phyloP scores from a whole-genome alignment of 1,139 yeast species.

The Debaryomyces psychrophilus region DNA sequence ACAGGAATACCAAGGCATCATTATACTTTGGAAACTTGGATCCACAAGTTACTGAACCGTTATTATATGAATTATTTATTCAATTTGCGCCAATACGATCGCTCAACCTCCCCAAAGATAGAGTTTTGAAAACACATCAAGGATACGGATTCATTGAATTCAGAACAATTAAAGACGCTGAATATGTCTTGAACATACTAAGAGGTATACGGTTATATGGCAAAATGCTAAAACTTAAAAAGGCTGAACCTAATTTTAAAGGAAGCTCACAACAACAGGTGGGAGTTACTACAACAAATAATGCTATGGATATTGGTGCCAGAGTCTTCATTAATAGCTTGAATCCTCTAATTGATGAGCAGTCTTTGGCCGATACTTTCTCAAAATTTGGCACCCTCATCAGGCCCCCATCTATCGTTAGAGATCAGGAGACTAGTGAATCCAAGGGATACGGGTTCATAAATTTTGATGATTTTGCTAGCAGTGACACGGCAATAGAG shows the following conservation, averaged over 20 bases:
- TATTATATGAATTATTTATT: constrained; percentile 77
- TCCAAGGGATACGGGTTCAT: constrained; percentile 69
- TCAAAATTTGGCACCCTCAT: constrained; percentile 68
- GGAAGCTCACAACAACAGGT: constrained; percentile 8
- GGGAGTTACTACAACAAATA: constrained; percentile 12
- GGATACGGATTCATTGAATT: constrained; percentile 92
- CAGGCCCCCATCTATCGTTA: constrained; percentile 53
- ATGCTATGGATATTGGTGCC: constrained; percentile 65
- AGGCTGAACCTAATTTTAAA: constrained; percentile 36
- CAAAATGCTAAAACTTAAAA: constrained; percentile 62
- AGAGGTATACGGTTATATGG: constrained; percentile 68
- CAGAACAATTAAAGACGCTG: constrained; percentile 61
- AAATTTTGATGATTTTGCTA: constrained; percentile 61
- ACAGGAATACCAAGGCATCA: constrained; percentile 66
- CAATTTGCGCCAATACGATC: constrained; percentile 82
- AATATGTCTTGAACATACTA: constrained; percentile 66
- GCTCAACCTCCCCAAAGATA: constrained; percentile 78
- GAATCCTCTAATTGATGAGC: constrained; percentile 69
- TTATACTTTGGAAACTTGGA: constrained; percentile 86
- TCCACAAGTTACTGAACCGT: constrained; percentile 64
- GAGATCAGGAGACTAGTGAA: constrained; percentile 52
- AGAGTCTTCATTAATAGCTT: constrained; percentile 73
- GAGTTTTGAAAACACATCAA: constrained; percentile 69
- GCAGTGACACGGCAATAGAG: constrained; percentile 73
- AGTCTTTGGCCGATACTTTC: constrained; percentile 61